These are phyloP conservation scores for Xylaria palmicola DNA, from an alignment of 495 filamentous ascomycete genomes.

Conservation along the genomic window DNA sequence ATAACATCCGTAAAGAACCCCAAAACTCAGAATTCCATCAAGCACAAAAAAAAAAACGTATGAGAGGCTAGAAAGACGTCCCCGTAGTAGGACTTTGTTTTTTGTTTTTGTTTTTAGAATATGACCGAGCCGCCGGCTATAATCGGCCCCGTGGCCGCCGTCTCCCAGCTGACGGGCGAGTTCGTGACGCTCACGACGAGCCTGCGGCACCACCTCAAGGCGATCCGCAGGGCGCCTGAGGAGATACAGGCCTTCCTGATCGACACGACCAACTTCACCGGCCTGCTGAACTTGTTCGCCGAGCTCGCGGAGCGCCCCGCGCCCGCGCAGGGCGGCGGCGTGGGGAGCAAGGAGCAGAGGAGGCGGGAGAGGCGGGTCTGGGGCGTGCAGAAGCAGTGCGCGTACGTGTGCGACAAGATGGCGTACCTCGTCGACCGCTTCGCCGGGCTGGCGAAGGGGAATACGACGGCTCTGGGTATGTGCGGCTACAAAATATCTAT, in stretches of 20 bases:
- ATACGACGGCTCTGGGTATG: background rate
- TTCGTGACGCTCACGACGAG: constrained; percentile 5
- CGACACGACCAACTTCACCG: constrained; percentile 2
- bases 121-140: background rate
- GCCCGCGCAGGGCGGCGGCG: too few species aligned
- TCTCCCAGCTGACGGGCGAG: constrained; percentile 1
- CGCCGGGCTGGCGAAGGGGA: background rate
- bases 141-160: background rate
- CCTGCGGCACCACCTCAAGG: constrained; percentile 2
- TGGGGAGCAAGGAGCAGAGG: background rate
- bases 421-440: constrained; percentile 3
- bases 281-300: background rate
- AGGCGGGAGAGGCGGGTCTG: background rate
- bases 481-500: background rate
- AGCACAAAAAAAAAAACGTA: too few species aligned
- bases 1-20: background rate
- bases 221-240: background rate
- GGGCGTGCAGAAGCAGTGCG: background rate
- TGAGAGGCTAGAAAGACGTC: background rate
- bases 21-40: too few species aligned
- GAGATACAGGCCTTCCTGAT: constrained; percentile 1
- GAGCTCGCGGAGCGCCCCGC: background rate
- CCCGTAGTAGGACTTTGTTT: too few species aligned
- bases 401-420: background rate
- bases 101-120: too few species aligned